phyloP scores from a whole-genome alignment of 495 filamentous ascomycete genomes.

The Saxispiralis lemnorum region DNA sequence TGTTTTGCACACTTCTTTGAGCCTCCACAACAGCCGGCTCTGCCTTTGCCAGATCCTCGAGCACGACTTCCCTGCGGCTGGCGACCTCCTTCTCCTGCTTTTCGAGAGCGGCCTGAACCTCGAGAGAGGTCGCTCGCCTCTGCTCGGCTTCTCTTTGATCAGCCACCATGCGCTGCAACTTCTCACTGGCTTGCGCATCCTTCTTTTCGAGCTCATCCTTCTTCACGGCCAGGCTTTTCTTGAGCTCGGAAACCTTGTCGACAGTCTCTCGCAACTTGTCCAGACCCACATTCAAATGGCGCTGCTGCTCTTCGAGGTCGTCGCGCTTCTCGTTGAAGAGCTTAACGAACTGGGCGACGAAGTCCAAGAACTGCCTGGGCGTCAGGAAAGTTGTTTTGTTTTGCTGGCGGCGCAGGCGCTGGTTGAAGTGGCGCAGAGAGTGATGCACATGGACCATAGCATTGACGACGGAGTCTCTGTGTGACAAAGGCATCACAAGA shows the following conservation, averaged over 20 bases:
- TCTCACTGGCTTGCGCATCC: conserved; percentile 89
- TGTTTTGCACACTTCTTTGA: conserved; percentile 88
- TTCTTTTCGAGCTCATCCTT: conserved; percentile 84
- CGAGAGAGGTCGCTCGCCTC: conserved; percentile 65
- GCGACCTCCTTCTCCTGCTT: conserved; percentile 83
- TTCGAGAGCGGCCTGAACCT: conserved; percentile 74
- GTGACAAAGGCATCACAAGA: conserved; percentile 64
- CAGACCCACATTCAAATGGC: conserved; percentile 90
- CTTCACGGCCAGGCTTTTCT: conserved; percentile 80
- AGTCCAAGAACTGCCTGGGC: conserved; percentile 91
- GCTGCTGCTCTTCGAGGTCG: conserved; percentile 93
- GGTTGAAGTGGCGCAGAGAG: conserved; percentile 77
- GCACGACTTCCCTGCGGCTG: conserved; percentile 62
- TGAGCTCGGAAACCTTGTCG: conserved; percentile 86
- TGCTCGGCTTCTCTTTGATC: conserved; percentile 93
- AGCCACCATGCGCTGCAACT: conserved; percentile 87
- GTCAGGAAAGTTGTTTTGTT: conserved; percentile 81
- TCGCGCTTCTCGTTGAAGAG: conserved; percentile 97
- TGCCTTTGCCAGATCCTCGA: conserved; percentile 72
- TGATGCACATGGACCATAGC: conserved; percentile 98
- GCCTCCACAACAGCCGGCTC: conserved; percentile 88
- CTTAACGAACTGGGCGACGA: conserved; percentile 93
- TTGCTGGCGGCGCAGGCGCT: conserved; percentile 77
- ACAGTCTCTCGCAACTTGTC: conserved; percentile 97
- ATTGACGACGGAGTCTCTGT: conserved; percentile 82